phyloP scores from a whole-genome alignment of 2,329 filamentous ascomycete genomes.

The Atkinsonella hypoxylon region DNA sequence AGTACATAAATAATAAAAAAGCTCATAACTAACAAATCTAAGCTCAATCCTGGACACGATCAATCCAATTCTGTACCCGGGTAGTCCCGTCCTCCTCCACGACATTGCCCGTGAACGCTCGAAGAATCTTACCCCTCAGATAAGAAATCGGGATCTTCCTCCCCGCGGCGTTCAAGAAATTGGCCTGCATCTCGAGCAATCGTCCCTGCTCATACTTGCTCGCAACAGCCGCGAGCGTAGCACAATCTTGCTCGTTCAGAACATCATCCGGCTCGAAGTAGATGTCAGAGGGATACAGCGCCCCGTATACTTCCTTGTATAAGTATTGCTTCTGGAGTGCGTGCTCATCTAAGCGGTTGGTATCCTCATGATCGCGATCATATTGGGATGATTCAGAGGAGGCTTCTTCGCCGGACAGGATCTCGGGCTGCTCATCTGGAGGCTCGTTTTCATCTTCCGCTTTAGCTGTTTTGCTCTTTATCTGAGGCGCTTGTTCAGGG shows the following conservation, averaged over 20 bases:
- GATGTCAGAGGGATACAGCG: constrained; percentile 18
- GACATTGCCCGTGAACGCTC: not conserved
- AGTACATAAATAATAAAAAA: too few species aligned
- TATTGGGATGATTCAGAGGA: constrained; percentile 13
- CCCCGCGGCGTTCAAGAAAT: constrained; percentile 31
- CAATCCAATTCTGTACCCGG: not conserved
- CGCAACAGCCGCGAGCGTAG: constrained; percentile 23
- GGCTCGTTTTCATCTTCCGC: not conserved
- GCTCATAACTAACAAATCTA: too few species aligned
- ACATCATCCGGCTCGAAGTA: constrained; percentile 13
- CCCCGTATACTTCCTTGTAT: constrained; percentile 17
- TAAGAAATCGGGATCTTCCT: constrained; percentile 26
- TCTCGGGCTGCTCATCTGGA: not conserved
- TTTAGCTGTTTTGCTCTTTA: too few species aligned
- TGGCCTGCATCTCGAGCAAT: constrained; percentile 32
- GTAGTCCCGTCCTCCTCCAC: not conserved
- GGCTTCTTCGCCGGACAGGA: constrained; percentile 16
- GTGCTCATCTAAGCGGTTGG: constrained; percentile 11
- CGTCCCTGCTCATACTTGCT: constrained; percentile 19
- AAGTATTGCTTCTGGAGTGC: constrained; percentile 18
- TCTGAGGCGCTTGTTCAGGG: too few species aligned
- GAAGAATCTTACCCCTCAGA: constrained; percentile 20
- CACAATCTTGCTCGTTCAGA: constrained; percentile 20
- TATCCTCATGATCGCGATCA: not conserved
- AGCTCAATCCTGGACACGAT: not conserved